phyloP scores from a whole-genome alignment of 495 filamentous ascomycete species.

The Xylaria castorea region DNA sequence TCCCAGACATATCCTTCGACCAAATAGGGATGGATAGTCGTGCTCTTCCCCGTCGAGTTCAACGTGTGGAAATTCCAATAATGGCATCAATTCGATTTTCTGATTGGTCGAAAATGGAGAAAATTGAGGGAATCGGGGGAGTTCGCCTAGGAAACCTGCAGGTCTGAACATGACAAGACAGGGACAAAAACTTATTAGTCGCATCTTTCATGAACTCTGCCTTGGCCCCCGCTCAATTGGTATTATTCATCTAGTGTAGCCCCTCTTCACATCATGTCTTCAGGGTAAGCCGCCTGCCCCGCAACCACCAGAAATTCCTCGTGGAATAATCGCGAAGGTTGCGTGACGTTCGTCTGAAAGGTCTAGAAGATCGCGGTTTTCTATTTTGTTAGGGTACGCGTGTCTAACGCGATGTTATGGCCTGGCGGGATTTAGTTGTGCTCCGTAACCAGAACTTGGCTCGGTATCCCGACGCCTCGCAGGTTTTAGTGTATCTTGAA shows the following conservation, averaged over 20 bases:
- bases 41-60: constrained; percentile 15
- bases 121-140: constrained; percentile 3
- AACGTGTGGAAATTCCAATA: constrained; percentile 29
- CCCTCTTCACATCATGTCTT: constrained; percentile 19
- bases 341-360: not conserved
- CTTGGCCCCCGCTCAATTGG: constrained; percentile 21
- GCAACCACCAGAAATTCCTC: constrained; percentile 7
- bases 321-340: not conserved
- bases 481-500: not conserved
- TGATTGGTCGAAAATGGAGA: constrained; percentile 39
- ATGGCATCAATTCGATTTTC: constrained; percentile 33
- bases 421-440: constrained; percentile 11
- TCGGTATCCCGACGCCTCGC: constrained; percentile 28
- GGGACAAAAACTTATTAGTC: not conserved
- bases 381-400: constrained; percentile 10
- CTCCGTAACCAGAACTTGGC: constrained; percentile 3
- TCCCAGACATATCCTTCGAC: constrained; percentile 4
- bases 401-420: not conserved
- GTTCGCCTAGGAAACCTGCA: constrained; percentile 14
- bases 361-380: constrained; percentile 4
- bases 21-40: not conserved
- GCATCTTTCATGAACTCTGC: constrained; percentile 21
- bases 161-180: constrained; percentile 9
- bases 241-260: constrained; percentile 14
- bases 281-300: constrained; percentile 22